phyloP scores from a whole-genome alignment of 495 filamentous ascomycete genomes.

The Penicillium roqueforti region DNA sequence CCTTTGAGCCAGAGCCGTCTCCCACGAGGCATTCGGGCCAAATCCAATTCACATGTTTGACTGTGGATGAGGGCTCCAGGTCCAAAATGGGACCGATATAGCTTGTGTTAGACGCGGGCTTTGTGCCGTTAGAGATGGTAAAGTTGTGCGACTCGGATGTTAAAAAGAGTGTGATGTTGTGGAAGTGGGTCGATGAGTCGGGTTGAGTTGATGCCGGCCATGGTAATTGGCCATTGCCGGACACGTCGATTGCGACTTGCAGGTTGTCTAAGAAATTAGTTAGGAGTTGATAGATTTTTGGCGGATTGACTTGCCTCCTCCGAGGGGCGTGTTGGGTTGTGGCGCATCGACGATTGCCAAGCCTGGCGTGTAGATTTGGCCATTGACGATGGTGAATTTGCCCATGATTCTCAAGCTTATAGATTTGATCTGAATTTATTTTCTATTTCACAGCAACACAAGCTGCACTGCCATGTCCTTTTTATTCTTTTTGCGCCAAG shows the following conservation, averaged over 20 bases:
- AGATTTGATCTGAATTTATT: background rate
- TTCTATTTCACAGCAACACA: background rate
- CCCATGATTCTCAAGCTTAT: slow-evolving; percentile 7
- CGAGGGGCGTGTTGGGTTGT: slow-evolving; percentile 62
- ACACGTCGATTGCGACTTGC: slow-evolving; percentile 63
- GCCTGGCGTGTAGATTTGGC: slow-evolving; percentile 62
- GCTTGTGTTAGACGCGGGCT: slow-evolving; percentile 39
- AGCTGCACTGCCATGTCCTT: background rate
- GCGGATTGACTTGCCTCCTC: slow-evolving; percentile 49
- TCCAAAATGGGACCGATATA: slow-evolving; percentile 58
- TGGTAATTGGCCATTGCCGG: slow-evolving; percentile 56
- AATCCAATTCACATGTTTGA: slow-evolving; percentile 65
- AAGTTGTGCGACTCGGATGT: slow-evolving; percentile 62
- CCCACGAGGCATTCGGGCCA: slow-evolving; percentile 65
- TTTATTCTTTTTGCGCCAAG: slow-evolving; percentile 7
- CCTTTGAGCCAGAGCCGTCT: slow-evolving; percentile 35
- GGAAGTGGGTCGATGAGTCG: slow-evolving; percentile 49
- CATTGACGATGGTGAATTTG: slow-evolving; percentile 51
- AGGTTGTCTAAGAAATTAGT: slow-evolving; percentile 45
- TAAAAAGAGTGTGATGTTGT: slow-evolving; percentile 63
- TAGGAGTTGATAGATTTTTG: background rate
- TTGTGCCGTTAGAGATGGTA: slow-evolving; percentile 63
- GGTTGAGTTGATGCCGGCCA: slow-evolving; percentile 46
- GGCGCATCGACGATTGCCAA: slow-evolving; percentile 60
- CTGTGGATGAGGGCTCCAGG: slow-evolving; percentile 58